Evolutionary conservation across 164 flowering plant species (phyloP).

Genomic region (Sedum album): DNA sequence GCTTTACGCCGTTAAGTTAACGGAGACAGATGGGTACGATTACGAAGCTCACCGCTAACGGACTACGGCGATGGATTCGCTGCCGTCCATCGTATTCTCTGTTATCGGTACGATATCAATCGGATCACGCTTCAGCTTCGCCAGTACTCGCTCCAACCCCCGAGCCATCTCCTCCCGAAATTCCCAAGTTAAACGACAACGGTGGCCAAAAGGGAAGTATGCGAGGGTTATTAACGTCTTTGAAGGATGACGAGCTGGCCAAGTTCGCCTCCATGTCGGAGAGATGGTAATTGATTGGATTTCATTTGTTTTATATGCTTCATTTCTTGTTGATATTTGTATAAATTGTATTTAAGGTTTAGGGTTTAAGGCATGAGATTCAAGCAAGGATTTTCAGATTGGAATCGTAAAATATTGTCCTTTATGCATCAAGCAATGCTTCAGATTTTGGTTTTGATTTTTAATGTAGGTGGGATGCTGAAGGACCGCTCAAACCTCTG

Average conservation of each 20-base stretch:
- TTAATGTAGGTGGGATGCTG: conserved; percentile 73
- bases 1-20: background rate
- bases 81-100: conserved; percentile 10
- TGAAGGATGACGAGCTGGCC: conserved; percentile 54
- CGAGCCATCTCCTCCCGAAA: background rate
- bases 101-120: background rate
- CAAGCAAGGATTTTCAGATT: background rate
- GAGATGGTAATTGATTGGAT: conserved; percentile 58
- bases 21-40: conserved; percentile 18
- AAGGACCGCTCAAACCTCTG: conserved; percentile 91
- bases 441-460: background rate
- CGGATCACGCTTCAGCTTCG: background rate
- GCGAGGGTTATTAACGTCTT: conserved; percentile 31
- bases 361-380: background rate
- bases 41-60: background rate
- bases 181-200: background rate
- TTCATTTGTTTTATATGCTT: conserved; percentile 47
- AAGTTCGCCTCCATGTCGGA: conserved; percentile 85
- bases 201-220: background rate
- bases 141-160: background rate
- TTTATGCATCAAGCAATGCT: too few relatives aligned
- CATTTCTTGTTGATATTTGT: conserved; percentile 55
- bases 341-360: background rate
- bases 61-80: conserved; percentile 2
- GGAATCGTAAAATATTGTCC: background rate